phyloP scores from a whole-genome alignment of 2,329 filamentous ascomycete species.

The Ophiosphaerella korrae region DNA sequence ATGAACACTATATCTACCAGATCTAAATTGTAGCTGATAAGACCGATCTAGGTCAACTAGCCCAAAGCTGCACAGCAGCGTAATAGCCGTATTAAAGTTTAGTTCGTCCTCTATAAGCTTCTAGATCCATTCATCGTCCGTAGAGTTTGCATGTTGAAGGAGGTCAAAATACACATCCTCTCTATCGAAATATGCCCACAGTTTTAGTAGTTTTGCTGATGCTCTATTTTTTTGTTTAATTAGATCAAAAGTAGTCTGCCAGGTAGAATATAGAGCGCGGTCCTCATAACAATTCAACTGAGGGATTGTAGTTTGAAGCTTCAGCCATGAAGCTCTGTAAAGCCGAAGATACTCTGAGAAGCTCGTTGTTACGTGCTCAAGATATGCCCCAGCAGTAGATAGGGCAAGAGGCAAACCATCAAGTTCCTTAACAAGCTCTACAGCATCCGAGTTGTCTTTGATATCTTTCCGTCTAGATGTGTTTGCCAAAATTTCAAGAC shows the following conservation, averaged over 20 bases:
- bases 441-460: slow-evolving; percentile 22
- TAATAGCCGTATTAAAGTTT: slow-evolving; percentile 33
- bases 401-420: slow-evolving; percentile 12
- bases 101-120: slow-evolving; percentile 30
- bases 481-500: slow-evolving; percentile 3
- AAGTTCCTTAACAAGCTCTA: slow-evolving; percentile 8
- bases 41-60: too few relatives aligned
- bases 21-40: too few relatives aligned
- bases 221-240: slow-evolving; percentile 6
- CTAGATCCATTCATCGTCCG: slow-evolving; percentile 22
- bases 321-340: slow-evolving; percentile 41
- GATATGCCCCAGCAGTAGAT: neutral
- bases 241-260: slow-evolving; percentile 8
- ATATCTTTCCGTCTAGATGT: slow-evolving; percentile 3
- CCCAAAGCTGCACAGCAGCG: slow-evolving; percentile 19
- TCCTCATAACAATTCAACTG: slow-evolving; percentile 21
- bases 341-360: slow-evolving; percentile 31
- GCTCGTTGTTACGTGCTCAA: slow-evolving; percentile 14
- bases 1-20: too few relatives aligned
- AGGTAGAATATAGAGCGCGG: slow-evolving; percentile 23
- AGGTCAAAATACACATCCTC: slow-evolving; percentile 55
- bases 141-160: slow-evolving; percentile 22
- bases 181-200: slow-evolving; percentile 30
- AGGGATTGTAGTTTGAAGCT: slow-evolving; percentile 21
- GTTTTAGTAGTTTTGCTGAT: slow-evolving; percentile 8